A percentile compares a stretch with the other conserved stretches of the same genome.
Conservation (phyloP, 2,329 filamentous ascomycete genomes). For the Chaetomium globosum region DNA sequence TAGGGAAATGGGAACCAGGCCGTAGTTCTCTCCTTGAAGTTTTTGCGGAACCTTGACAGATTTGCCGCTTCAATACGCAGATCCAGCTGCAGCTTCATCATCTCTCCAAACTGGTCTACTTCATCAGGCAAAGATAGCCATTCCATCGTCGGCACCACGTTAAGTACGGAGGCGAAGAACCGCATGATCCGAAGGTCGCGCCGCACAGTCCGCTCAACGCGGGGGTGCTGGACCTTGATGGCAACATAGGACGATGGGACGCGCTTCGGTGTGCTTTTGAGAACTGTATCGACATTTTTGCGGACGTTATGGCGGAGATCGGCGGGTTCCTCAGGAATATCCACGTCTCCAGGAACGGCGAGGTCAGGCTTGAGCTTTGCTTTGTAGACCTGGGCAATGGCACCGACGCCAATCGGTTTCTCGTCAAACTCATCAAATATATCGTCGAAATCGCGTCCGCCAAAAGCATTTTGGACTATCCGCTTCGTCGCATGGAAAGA, state of each 20-base stretch:
- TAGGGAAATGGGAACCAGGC: constrained; percentile 98
- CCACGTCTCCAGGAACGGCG: constrained; percentile 63
- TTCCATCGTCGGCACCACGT: constrained; percentile 88
- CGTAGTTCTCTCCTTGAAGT: constrained; percentile 86
- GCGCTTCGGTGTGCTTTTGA: constrained; percentile 82
- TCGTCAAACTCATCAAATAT: constrained; percentile 97
- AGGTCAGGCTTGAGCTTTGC: constrained; percentile 84
- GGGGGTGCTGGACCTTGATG: constrained; percentile 91
- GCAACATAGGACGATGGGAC: constrained; percentile 92
- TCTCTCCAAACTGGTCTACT: constrained; percentile 89
- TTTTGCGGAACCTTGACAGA: constrained; percentile 80
- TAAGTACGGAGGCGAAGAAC: constrained; percentile 83
- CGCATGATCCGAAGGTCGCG: constrained; percentile 91
- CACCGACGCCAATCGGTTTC: constrained; percentile 85
- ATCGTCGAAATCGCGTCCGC: constrained; percentile 76
- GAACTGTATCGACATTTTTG: constrained; percentile 79
- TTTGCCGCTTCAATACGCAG: constrained; percentile 93
- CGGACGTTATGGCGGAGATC: constrained; percentile 68
- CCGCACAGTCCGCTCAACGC: constrained; percentile 85
- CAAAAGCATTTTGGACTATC: constrained; percentile 81
- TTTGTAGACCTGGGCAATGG: constrained; percentile 97
- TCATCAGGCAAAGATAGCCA: constrained; percentile 97
- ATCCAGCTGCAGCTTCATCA: constrained; percentile 98
- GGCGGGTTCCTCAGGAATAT: constrained; percentile 47
- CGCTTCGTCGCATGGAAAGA: constrained; percentile 76